Percentiles rank a stretch among this genome's conserved stretches.
These are phyloP conservation scores for Aspergillus affinis DNA, from an alignment of 495 filamentous ascomycete genomes.

Conservation along the genomic window DNA sequence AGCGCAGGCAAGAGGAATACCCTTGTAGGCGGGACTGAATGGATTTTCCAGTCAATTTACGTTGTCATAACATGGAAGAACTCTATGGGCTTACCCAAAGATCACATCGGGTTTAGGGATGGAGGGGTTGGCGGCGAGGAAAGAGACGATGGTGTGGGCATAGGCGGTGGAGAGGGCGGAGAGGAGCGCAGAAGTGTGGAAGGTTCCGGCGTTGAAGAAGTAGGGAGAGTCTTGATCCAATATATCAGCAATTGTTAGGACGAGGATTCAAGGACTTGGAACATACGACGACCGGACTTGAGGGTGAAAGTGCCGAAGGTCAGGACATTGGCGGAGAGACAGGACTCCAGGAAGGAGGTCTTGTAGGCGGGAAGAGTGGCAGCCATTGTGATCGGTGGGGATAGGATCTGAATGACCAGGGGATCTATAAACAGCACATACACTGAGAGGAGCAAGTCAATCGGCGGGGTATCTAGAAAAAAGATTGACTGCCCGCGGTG, in stretches of 20 bases:
- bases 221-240: conserved; percentile 69
- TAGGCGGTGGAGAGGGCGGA: conserved; percentile 74
- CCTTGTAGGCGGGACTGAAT: conserved; percentile 80
- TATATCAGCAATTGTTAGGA: neutral
- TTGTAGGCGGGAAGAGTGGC: conserved; percentile 50
- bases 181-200: conserved; percentile 74
- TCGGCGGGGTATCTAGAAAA: neutral
- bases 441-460: too few relatives aligned
- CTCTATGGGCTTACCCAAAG: conserved; percentile 42
- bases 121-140: conserved; percentile 41
- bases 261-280: neutral
- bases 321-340: conserved; percentile 72
- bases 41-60: neutral
- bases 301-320: conserved; percentile 86
- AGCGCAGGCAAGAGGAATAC: conserved; percentile 79
- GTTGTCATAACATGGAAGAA: neutral
- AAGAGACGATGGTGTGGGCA: conserved; percentile 63
- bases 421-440: too few relatives aligned
- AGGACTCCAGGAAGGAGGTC: conserved; percentile 66
- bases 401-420: too few relatives aligned
- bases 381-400: conserved; percentile 7
- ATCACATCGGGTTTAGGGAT: conserved; percentile 41
- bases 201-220: conserved; percentile 94
- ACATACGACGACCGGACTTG: conserved; percentile 71
- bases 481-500: neutral